These are phyloP conservation scores for Salix koriyanagi DNA, from an alignment of 345 rosid species.

Conservation along the genomic window DNA sequence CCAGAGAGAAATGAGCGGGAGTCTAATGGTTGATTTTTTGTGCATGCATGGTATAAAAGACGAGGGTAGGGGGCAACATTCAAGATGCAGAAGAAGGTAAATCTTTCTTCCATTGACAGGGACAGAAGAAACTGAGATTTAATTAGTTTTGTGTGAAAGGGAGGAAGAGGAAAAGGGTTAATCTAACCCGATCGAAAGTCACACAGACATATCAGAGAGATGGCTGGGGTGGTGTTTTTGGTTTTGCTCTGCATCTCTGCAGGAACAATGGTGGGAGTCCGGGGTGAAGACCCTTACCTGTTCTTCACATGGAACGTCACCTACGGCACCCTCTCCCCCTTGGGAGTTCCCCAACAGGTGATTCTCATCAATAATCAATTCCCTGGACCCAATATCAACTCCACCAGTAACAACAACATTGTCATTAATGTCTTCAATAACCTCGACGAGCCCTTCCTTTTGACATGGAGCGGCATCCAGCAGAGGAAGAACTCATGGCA, in stretches of 20 bases:
- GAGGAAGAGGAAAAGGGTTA: background rate
- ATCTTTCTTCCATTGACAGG: background rate
- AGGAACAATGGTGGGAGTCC: background rate
- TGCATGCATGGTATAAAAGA: background rate
- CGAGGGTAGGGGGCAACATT: background rate
- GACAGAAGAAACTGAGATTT: background rate
- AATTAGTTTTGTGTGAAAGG: background rate
- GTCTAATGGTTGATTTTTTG: background rate
- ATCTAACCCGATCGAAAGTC: too few relatives aligned
- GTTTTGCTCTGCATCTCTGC: background rate
- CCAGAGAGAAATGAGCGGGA: background rate
- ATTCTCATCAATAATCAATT: conserved; percentile 66
- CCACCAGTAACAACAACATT: conserved; percentile 74
- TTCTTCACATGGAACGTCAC: conserved; percentile 15
- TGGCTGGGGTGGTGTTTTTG: background rate
- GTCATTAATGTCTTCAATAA: conserved; percentile 63
- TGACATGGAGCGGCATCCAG: conserved; percentile 30
- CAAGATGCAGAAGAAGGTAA: background rate
- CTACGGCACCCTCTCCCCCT: conserved; percentile 4
- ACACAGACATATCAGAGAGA: background rate
- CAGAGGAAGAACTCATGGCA: conserved; percentile 36
- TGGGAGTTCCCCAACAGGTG: conserved; percentile 37
- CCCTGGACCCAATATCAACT: conserved; percentile 70
- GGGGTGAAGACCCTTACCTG: conserved; percentile 6
- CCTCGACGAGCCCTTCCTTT: conserved; percentile 63